Conservation (phyloP, 495 filamentous ascomycete species). For the Aspergillus avenaceus region DNA sequence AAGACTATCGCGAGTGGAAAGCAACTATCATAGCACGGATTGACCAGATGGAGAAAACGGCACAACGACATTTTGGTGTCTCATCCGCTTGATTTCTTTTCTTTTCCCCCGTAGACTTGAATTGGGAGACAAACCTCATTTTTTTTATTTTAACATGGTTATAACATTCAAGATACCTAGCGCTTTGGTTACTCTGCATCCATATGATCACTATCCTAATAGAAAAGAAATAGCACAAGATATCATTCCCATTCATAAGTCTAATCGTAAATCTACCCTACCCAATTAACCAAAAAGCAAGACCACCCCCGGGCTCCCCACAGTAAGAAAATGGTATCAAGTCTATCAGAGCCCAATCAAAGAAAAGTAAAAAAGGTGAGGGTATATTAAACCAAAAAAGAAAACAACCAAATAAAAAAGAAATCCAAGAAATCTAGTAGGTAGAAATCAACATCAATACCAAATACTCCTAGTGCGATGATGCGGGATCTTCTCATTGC, state of each 20-base stretch:
- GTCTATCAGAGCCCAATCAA: constrained; percentile 12
- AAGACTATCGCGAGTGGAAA: constrained; percentile 73
- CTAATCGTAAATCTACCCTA: too few relatives aligned
- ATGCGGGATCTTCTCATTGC: constrained; percentile 68
- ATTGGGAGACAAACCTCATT: not conserved
- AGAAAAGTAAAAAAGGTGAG: not conserved
- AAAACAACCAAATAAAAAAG: not conserved
- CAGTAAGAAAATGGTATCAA: too few relatives aligned
- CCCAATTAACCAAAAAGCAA: too few relatives aligned
- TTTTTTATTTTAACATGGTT: not conserved
- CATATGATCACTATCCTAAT: too few relatives aligned
- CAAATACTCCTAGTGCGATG: constrained; percentile 93
- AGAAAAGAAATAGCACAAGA: too few relatives aligned
- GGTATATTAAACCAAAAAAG: too few relatives aligned
- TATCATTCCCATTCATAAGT: too few relatives aligned
- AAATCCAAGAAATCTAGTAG: not conserved
- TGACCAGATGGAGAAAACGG: constrained; percentile 16
- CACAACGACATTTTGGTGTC: not conserved
- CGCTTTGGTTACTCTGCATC: too few relatives aligned
- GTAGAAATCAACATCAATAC: constrained; percentile 55
- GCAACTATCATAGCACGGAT: constrained; percentile 51
- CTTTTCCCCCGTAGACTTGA: not conserved
- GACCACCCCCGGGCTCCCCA: too few relatives aligned
- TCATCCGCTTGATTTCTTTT: not conserved
- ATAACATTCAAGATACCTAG: not conserved